phyloP scores from a whole-genome alignment of 2,329 filamentous ascomycete genomes.

The Pseudogymnoascus sp. region DNA sequence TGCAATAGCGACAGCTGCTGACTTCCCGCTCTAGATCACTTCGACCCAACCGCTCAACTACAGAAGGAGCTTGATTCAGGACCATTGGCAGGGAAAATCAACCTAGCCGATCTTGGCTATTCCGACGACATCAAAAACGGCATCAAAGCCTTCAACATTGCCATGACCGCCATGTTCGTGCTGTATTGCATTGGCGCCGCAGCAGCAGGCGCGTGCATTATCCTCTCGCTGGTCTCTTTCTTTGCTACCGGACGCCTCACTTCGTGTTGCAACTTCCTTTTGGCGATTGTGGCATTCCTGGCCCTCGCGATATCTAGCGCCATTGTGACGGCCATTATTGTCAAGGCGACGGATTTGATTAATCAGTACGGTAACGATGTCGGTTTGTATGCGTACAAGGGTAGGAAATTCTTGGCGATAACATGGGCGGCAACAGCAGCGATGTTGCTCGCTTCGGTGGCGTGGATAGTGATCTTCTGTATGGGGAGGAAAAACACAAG shows the following conservation, averaged over 20 bases:
- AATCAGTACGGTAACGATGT: slow-evolving; percentile 27
- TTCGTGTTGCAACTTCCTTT: background rate
- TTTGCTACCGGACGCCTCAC: slow-evolving; percentile 33
- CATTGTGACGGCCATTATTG: slow-evolving; percentile 55
- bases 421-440: slow-evolving; percentile 48
- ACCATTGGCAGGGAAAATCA: slow-evolving; percentile 29
- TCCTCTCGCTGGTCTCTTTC: slow-evolving; percentile 37
- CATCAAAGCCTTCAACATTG: slow-evolving; percentile 40
- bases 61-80: slow-evolving; percentile 39
- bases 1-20: background rate
- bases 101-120: slow-evolving; percentile 46
- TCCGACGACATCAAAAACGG: slow-evolving; percentile 45
- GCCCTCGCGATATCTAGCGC: slow-evolving; percentile 65
- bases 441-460: slow-evolving; percentile 30
- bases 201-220: slow-evolving; percentile 41
- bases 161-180: slow-evolving; percentile 45
- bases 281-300: slow-evolving; percentile 33
- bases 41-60: slow-evolving; percentile 44
- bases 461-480: slow-evolving; percentile 26
- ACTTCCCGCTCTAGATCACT: slow-evolving; percentile 31
- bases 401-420: slow-evolving; percentile 46
- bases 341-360: slow-evolving; percentile 44
- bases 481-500: slow-evolving; percentile 20
- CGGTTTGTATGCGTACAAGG: slow-evolving; percentile 32
- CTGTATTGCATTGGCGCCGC: slow-evolving; percentile 51